Base-by-base conservation (phyloP, 2,329 filamentous ascomycete genomes). In the Fusarium sambucinum region DNA sequence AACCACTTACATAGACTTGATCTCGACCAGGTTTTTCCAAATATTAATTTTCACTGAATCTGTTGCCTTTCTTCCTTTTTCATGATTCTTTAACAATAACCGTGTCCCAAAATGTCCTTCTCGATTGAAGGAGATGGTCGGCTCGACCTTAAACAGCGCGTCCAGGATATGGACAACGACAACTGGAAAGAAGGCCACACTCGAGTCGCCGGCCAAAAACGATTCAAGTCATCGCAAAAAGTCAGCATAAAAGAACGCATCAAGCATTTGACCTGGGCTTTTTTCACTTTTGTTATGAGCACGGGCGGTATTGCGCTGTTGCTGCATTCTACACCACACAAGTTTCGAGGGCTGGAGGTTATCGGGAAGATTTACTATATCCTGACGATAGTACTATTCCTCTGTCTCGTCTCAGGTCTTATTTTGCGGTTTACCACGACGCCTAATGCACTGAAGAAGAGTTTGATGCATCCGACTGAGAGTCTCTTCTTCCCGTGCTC, bases 401-500 rank as follows among this genome's bases (percentile, higher is more conserved):
- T 83, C 23, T 25, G 77, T 16, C 81, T 90, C 53, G 81, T 84
- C 69, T 72, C 74, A 27, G 84, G 89, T 75, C 85, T 91, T 41
- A 78, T 84, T 5, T 74, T 84, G 1, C 84, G 89, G 14, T 91
- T 91, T 75, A 83, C 84, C 62, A 78, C 81, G 53, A 86, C 86
- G 68, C 87, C 87, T 0, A 79, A 83, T 29, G 89, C 86, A 0
- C 88, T 91, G 71, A 82, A 80, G 66, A 82, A 65, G 6, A 75
- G 73, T 17, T 47, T 75, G 14, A 55, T 70, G 40, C 67, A 73
- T 47, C 71, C 86, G 0, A 90, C 88, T 0, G 89, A 92, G 72
- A 86, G 84, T 25, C 80, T 91, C 10, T 91, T 90, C 76, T 84
- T 89, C 7, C 88, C 88, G 0, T 87, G 88, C 3, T 83, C 83